Evolutionary conservation across 371 early-diverging fungal genomes (phyloP).

Genomic region (Dichotomocladium elegans): DNA sequence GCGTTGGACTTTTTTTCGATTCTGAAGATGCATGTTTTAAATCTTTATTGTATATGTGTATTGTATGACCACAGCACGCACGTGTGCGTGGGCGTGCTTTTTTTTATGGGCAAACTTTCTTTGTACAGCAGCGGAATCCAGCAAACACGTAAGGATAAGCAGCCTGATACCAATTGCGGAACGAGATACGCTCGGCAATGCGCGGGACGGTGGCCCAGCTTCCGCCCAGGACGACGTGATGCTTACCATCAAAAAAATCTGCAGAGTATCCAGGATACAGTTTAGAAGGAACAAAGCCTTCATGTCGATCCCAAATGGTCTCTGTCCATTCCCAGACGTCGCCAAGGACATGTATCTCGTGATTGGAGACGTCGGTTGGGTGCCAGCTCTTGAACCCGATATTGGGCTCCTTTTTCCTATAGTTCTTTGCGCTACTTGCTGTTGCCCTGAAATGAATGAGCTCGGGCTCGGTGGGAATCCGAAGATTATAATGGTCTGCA

Average conservation of each 20-base stretch:
- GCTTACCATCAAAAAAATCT: conserved; percentile 90
- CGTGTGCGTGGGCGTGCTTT: not conserved
- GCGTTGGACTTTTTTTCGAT: too few species aligned
- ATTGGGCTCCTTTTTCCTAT: conserved; percentile 38
- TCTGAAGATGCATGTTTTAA: too few species aligned
- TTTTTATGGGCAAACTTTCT: too few species aligned
- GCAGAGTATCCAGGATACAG: conserved; percentile 87
- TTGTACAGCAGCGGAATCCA: conserved; percentile 54
- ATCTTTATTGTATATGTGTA: too few species aligned
- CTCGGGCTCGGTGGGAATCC: conserved; percentile 72
- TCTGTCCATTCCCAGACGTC: conserved; percentile 87
- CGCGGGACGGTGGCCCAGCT: conserved; percentile 87
- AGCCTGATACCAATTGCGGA: conserved; percentile 90
- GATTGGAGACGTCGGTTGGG: conserved; percentile 42
- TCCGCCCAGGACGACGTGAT: conserved; percentile 78
- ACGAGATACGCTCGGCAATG: conserved; percentile 65
- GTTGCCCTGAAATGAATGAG: conserved; percentile 29
- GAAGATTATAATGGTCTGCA: conserved; percentile 48
- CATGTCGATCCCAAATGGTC: conserved; percentile 54
- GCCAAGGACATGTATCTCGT: conserved; percentile 48
- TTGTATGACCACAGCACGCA: not conserved
- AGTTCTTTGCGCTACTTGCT: not conserved
- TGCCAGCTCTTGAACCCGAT: conserved; percentile 63
- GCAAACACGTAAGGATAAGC: conserved; percentile 81
- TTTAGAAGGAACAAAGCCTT: conserved; percentile 57